A percentile compares a stretch with the other conserved stretches of the same genome.
Conservation (phyloP, 441 rosid species). For the Pelargonium australe region DNA sequence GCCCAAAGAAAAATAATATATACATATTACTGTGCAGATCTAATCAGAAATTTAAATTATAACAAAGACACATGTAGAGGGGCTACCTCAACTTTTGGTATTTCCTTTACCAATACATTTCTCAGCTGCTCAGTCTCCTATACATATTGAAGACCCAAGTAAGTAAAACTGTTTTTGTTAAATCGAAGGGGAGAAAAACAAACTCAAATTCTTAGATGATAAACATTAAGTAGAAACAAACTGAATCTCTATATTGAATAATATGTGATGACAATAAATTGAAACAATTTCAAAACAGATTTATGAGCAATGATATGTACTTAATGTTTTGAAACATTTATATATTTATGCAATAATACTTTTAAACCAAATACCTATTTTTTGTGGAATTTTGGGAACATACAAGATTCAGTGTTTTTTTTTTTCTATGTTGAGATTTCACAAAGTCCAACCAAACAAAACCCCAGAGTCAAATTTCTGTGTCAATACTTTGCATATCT, state of each 20-base stretch:
- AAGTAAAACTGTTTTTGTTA: conserved; percentile 7
- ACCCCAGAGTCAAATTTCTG: too few species aligned
- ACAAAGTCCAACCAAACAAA: too few species aligned
- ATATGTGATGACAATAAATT: not conserved
- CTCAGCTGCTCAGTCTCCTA: conserved; percentile 47
- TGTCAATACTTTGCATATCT: too few species aligned
- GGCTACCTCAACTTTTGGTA: conserved; percentile 49
- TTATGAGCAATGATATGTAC: not conserved
- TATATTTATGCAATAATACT: not conserved
- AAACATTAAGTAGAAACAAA: not conserved
- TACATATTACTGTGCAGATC: too few species aligned
- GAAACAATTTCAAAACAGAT: not conserved
- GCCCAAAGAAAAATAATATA: too few species aligned
- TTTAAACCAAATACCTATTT: not conserved
- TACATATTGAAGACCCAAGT: conserved; percentile 20
- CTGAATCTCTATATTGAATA: not conserved
- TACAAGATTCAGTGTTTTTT: not conserved
- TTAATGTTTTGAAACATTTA: not conserved
- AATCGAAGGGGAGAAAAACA: conserved; percentile 5
- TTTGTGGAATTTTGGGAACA: not conserved
- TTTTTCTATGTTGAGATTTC: too few species aligned
- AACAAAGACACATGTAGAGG: conserved; percentile 13
- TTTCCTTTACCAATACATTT: conserved; percentile 38
- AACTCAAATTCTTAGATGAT: not conserved
- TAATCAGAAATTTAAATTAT: not conserved